These are phyloP conservation scores for Brassica balearica DNA, from an alignment of 441 rosid genomes.

Conservation along the genomic window DNA sequence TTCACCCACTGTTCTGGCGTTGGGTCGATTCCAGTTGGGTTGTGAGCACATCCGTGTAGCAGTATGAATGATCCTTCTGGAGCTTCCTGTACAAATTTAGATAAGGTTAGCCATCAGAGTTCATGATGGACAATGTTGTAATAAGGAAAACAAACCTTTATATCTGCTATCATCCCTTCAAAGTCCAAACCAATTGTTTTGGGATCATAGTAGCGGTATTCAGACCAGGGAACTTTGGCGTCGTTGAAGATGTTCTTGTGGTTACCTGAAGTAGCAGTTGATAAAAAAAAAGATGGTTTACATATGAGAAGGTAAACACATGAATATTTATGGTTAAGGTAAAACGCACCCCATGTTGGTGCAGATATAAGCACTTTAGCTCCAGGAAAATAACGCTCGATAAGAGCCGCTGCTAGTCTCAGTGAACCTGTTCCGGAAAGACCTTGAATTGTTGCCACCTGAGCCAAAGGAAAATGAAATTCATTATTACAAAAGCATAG, in stretches of 20 bases:
- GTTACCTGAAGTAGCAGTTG: constrained; percentile 64
- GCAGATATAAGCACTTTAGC: constrained; percentile 89
- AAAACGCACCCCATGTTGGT: constrained; percentile 82
- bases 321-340: too few relatives aligned
- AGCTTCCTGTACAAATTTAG: constrained; percentile 64
- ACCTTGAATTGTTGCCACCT: constrained; percentile 98
- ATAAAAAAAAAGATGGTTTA: neutral
- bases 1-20: constrained; percentile 92
- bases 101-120: neutral
- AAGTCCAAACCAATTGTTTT: constrained; percentile 97
- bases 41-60: constrained; percentile 99
- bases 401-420: constrained; percentile 90
- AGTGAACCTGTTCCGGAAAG: constrained; percentile 98
- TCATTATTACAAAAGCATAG: neutral
- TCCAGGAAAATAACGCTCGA: constrained; percentile 89
- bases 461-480: constrained; percentile 8
- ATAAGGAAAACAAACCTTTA: constrained; percentile 69
- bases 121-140: neutral
- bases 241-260: constrained; percentile 97
- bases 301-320: neutral
- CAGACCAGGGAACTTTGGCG: constrained; percentile 95
- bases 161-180: constrained; percentile 95
- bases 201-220: constrained; percentile 94
- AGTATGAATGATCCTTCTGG: constrained; percentile 91
- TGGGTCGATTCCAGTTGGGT: constrained; percentile 98